A percentile compares a stretch with the other conserved stretches of the same genome.
Evolutionary conservation across 306 rosid species (phyloP).

Genomic region (Acmispon strigosus): DNA sequence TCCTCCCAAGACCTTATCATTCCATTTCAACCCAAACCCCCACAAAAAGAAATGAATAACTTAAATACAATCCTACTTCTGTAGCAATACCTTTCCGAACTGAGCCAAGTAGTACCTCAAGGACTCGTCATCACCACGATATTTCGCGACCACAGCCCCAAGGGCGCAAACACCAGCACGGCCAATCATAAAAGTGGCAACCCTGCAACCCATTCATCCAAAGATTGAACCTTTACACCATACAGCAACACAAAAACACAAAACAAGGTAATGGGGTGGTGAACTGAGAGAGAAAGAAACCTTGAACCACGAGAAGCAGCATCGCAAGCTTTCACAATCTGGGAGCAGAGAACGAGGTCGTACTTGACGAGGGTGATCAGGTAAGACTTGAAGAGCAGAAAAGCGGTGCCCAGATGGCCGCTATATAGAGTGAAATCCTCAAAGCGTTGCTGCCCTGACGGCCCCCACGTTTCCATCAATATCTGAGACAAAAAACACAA

Average conservation of each 20-base stretch:
- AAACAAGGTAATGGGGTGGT: background rate
- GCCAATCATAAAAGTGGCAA: conserved; percentile 60
- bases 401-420: conserved; percentile 70
- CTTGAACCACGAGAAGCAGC: conserved; percentile 48
- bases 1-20: no score
- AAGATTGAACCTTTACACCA: background rate
- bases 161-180: conserved; percentile 72
- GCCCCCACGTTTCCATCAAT: conserved; percentile 49
- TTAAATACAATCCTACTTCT: no score
- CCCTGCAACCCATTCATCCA: conserved; percentile 37
- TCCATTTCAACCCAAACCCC: background rate
- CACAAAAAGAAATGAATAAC: background rate
- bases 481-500: conserved; percentile 49
- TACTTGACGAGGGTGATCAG: no score
- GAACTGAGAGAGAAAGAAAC: conserved; percentile 24
- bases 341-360: conserved; percentile 56
- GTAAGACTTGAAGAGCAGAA: conserved; percentile 56
- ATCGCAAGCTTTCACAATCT: conserved; percentile 63
- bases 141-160: conserved; percentile 68
- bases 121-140: conserved; percentile 35
- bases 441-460: conserved; percentile 34
- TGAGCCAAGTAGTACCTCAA: conserved; percentile 45
- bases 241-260: background rate
- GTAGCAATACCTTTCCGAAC: conserved; percentile 59
- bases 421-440: conserved; percentile 54